phyloP scores from a whole-genome alignment of 768 basidiomycete genomes.

The Lentinus brumalis region DNA sequence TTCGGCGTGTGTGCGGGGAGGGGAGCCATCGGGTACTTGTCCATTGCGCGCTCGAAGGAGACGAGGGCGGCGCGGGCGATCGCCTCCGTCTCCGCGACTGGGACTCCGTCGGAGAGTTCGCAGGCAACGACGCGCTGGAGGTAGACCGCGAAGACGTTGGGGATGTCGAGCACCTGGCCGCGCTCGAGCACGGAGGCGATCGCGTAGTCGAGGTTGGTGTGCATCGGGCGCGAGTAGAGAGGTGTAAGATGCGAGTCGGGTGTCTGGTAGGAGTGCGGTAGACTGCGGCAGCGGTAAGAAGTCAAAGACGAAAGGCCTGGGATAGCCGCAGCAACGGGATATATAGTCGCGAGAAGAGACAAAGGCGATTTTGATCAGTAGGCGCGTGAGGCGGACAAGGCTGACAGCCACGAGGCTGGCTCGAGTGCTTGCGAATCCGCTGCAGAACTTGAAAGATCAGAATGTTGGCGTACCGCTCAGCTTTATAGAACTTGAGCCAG shows the following conservation, averaged over 20 bases:
- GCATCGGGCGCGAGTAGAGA: background rate
- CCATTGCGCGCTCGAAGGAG: constrained; percentile 37
- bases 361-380: background rate
- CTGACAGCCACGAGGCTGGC: constrained; percentile 9
- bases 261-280: background rate
- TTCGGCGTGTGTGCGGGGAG: background rate
- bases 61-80: constrained; percentile 97
- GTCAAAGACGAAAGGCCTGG: background rate
- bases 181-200: constrained; percentile 15
- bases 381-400: constrained; percentile 1
- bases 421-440: too few species aligned
- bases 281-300: background rate
- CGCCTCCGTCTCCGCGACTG: constrained; percentile 89
- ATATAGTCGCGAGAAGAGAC: constrained; percentile 1
- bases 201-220: constrained; percentile 11
- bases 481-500: too few species aligned
- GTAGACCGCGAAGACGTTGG: constrained; percentile 83
- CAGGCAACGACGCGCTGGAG: constrained; percentile 65
- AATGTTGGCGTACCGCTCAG: too few species aligned
- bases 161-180: constrained; percentile 29
- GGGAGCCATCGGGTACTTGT: constrained; percentile 18
- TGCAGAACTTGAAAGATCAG: too few species aligned
- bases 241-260: background rate
- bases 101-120: constrained; percentile 54
- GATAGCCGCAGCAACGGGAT: background rate